Base-by-base conservation (phyloP, 306 rosid species). In the Vigna unguiculata region DNA sequence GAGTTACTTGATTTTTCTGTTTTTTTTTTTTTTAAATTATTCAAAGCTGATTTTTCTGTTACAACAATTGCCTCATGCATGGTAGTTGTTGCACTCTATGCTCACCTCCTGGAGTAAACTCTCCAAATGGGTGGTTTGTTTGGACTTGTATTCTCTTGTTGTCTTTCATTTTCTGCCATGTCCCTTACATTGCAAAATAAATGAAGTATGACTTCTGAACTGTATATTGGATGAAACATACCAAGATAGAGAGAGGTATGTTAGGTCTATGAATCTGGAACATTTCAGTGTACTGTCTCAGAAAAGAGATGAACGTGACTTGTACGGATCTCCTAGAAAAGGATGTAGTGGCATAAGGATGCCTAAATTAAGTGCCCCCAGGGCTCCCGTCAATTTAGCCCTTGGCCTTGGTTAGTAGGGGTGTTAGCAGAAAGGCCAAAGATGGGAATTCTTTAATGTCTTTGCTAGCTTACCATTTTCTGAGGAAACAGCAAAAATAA, bases 391-490 rank as follows among this genome's bases (percentile, higher is more conserved):
- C 41, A 36, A 36, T 36, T 5, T 28, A 28, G 41, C 41, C 41
- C 41, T 36, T 7, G 10, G 45, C 43, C 43, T 10, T 4, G 43
- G 16, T 8, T 43, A 2, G 48, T n/a, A 16, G 47, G 47, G 45
- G 25, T n/a, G 69, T 20, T 64, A 22, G 19, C 52, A 19, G 32
- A 47, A 38, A 38, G 32, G 20, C 51, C 52, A 64, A 49, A 11
- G 12, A n/a, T 70, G 62, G 9, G 20, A 34, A 32, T 32, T 19
- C 11, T n/a, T 38, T 11, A 19, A 17, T 51, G 19, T 51, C 17
- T 70, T 52, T 70, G 45, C 62, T 57, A 72, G 66, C 30, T 11
- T 40, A 72, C 12, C 20, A 22, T 40, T 57, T 41, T n/a, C 45
- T 41, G 7, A 57, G 55, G 76, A 54, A 54, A 43, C 41, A 16